Evolutionary conservation across 2,329 filamentous ascomycete species (phyloP).

Genomic region (Penicillium decumbens): DNA sequence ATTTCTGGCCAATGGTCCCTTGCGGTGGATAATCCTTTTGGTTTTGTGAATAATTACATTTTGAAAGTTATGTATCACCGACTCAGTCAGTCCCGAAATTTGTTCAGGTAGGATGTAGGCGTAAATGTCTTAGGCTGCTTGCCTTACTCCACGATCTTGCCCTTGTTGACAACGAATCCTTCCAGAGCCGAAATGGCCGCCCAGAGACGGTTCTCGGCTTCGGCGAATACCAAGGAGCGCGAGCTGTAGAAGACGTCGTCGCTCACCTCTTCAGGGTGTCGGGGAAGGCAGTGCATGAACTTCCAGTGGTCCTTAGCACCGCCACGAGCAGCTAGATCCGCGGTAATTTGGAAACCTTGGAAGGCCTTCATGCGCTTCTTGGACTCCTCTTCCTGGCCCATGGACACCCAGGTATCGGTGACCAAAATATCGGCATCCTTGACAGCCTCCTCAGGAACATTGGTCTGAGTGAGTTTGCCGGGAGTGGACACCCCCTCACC

Average conservation of each 20-base stretch:
- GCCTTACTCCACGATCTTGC: conserved; percentile 55
- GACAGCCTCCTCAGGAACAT: conserved; percentile 75
- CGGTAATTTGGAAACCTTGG: conserved; percentile 84
- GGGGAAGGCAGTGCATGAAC: conserved; percentile 97
- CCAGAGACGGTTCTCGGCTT: conserved; percentile 94
- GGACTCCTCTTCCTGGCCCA: conserved; percentile 90
- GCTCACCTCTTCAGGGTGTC: conserved; percentile 85
- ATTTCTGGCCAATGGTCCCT: not conserved
- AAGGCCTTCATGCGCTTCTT: conserved; percentile 75
- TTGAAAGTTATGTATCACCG: not conserved
- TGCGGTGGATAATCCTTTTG: not conserved
- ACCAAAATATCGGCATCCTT: conserved; percentile 84
- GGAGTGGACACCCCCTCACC: conserved; percentile 54
- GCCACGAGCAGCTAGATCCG: conserved; percentile 73
- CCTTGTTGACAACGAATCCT: conserved; percentile 91
- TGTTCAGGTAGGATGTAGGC: not conserved
- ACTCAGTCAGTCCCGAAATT: not conserved
- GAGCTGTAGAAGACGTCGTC: conserved; percentile 92
- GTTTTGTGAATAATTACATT: not conserved
- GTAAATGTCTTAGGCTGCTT: not conserved
- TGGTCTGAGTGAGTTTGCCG: conserved; percentile 69
- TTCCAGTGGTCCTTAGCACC: conserved; percentile 87
- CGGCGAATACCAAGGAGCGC: conserved; percentile 81
- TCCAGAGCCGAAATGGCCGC: conserved; percentile 81
- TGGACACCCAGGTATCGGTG: conserved; percentile 97